Evolutionary conservation across 331 rosid genomes (phyloP), one percentile per base, ranked within the genome.

Genomic region (Stylosanthes scabra): DNA sequence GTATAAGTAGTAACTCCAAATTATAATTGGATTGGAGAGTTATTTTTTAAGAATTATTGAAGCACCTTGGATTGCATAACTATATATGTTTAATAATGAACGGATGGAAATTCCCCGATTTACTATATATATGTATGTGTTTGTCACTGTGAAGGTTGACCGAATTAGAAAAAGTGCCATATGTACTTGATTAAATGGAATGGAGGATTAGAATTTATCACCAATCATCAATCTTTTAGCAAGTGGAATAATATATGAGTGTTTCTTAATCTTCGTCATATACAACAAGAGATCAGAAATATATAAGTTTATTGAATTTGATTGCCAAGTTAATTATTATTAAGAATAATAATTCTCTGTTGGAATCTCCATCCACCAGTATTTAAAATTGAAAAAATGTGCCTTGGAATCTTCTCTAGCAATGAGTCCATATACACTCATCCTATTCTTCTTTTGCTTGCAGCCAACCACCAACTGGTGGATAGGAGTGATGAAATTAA

Each of bases 401-500:
- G n/a, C 9, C 11, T 34, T n/a, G 20, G 45, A 77, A 31, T 68
- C 49, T 62, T 69, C 37, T 27, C 34, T 58, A 12, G 14, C 63
- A 14, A 46, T 62, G 28, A 44, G 31, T 69, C 25, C 58, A 55
- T n/a, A 37, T 46, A 42, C 12, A 12, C 68, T 16, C 58, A 16
- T 16, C 49, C 14, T 52, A 60, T 51, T 27, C 45, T 16, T 27
- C 45, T 16, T 9, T 31, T 16, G 4, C 44, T 52, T 25, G 16
- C 68, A 57, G 55, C 73, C 74, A 56, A 31, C 9, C 20, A 52
- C 56, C 68, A 61, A 66, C 29, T 51, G 63, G 77, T 74, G 68
- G 80, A 31, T 8, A 42, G 16, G 39, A 34, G 39, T 20, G 0
- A 20, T 20, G 25, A 20, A 20, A 0, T 20, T 20, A 20, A 20